phyloP scores from a whole-genome alignment of 306 rosid species.

The Lithocarpus polystachyus region DNA sequence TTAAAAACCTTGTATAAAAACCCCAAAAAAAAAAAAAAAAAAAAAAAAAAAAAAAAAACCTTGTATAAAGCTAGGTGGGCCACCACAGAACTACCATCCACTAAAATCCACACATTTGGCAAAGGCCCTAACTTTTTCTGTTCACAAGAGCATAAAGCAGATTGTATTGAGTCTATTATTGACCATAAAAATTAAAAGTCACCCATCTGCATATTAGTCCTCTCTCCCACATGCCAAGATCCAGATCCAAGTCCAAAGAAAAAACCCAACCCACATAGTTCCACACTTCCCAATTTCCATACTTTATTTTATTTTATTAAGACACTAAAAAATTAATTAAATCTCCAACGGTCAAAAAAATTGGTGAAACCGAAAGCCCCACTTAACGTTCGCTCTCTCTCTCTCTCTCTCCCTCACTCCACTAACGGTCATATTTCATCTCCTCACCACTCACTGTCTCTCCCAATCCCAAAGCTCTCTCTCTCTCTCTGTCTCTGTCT shows the following conservation, averaged over 20 bases:
- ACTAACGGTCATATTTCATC: constrained; percentile 57
- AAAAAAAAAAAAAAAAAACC: too few relatives aligned
- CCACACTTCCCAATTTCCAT: neutral
- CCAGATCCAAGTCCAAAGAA: neutral
- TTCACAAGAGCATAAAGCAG: too few relatives aligned
- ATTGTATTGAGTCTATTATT: too few relatives aligned
- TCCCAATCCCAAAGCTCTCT: neutral
- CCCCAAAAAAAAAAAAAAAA: too few relatives aligned
- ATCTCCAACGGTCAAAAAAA: constrained; percentile 69
- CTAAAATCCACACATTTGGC: too few relatives aligned
- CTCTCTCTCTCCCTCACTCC: neutral
- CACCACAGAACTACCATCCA: too few relatives aligned
- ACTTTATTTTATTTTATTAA: neutral
- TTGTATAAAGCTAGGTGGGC: too few relatives aligned
- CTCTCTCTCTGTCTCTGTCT: constrained; percentile 11
- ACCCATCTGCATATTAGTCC: too few relatives aligned
- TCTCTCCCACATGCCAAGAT: too few relatives aligned
- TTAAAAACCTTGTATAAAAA: too few relatives aligned
- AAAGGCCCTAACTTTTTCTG: too few relatives aligned
- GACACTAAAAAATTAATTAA: neutral
- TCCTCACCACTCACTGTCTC: neutral
- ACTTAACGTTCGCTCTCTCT: constrained; percentile 40
- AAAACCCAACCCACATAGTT: neutral
- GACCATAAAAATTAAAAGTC: too few relatives aligned
- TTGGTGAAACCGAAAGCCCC: neutral